Evolutionary conservation across 192 early-diverging fungal species (phyloP).

Genomic region (Entomortierella chlamydospora): DNA sequence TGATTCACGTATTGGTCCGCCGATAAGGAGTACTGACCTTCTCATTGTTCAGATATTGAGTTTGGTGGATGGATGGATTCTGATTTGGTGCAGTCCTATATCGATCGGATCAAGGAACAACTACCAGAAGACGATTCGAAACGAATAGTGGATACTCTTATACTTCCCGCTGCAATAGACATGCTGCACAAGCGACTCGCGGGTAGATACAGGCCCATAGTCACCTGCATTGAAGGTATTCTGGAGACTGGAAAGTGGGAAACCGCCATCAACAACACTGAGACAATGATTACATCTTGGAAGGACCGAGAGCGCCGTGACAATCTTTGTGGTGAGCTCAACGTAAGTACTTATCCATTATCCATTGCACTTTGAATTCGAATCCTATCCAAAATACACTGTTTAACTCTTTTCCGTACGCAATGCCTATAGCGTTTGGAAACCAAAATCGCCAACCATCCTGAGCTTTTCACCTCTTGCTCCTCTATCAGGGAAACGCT

Average conservation of each 20-base stretch:
- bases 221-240: background rate
- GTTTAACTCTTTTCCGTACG: no score
- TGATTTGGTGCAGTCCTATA: background rate
- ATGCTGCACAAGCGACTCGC: background rate
- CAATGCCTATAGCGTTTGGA: no score
- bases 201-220: background rate
- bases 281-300: background rate
- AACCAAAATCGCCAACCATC: background rate
- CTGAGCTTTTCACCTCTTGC: background rate
- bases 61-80: background rate
- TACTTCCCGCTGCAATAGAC: background rate
- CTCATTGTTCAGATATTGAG: no score
- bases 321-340: background rate
- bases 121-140: background rate
- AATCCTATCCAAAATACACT: no score
- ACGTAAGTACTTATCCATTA: no score
- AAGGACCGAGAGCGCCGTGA: constrained; percentile 18
- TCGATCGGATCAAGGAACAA: background rate
- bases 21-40: no score
- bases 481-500: background rate
- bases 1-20: no score
- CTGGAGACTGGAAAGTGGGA: background rate
- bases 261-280: background rate
- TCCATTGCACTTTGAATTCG: no score
- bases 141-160: background rate